phyloP scores from a whole-genome alignment of 2,329 filamentous ascomycete genomes.

The Aspergillus calidoustus region DNA sequence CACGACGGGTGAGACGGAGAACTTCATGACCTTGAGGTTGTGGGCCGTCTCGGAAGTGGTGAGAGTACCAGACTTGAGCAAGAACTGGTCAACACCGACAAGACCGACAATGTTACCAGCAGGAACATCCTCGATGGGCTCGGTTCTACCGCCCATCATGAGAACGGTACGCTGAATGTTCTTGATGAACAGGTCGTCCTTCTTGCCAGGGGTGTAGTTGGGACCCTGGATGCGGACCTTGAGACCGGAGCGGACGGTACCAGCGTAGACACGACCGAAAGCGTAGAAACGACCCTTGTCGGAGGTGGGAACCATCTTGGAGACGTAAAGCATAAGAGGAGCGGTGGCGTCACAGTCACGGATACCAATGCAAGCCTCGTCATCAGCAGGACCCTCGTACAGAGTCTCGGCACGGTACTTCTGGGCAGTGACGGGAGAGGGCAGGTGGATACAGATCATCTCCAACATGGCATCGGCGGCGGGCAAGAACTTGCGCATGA shows the following conservation, averaged over 20 bases:
- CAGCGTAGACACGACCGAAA: constrained; percentile 99
- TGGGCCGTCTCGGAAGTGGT: constrained; percentile 96
- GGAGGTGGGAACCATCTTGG: constrained; percentile 99
- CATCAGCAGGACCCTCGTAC: constrained; percentile 95
- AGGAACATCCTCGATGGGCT: constrained; percentile 98
- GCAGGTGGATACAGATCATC: constrained; percentile 99
- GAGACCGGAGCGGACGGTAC: constrained; percentile 95
- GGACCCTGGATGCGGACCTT: constrained; percentile 99
- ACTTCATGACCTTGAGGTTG: constrained; percentile 99
- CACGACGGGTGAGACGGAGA: constrained; percentile 99
- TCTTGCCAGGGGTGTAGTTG: constrained; percentile 97
- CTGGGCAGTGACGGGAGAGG: constrained; percentile 94
- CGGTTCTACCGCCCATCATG: constrained; percentile 99
- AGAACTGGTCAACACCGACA: constrained; percentile 99
- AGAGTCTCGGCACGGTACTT: constrained; percentile 97
- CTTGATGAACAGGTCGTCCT: constrained; percentile 99
- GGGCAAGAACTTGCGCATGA: constrained; percentile 99
- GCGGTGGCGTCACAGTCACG: constrained; percentile 97
- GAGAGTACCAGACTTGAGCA: constrained; percentile 99
- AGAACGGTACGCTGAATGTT: constrained; percentile 99
- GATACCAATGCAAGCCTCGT: constrained; percentile 93
- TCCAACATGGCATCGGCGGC: constrained; percentile 97
- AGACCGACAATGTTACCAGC: constrained; percentile 99
- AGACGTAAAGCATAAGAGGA: constrained; percentile 99
- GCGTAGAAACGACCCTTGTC: constrained; percentile 99